phyloP scores from a whole-genome alignment of 495 filamentous ascomycete genomes.

The Xylaria telfairii region DNA sequence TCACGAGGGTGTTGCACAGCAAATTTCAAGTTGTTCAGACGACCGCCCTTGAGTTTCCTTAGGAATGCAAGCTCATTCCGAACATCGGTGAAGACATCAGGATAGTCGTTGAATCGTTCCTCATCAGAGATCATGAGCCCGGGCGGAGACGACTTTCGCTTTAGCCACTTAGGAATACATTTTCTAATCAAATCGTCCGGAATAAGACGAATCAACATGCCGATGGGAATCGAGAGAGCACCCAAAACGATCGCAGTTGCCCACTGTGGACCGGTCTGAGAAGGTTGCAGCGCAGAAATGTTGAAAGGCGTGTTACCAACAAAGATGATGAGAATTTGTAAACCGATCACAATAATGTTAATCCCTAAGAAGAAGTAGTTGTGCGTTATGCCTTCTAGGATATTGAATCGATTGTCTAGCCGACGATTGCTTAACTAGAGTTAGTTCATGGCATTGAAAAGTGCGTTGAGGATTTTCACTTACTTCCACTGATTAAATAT shows the following conservation, averaged over 20 bases:
- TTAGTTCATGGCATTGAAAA: slow-evolving; percentile 37
- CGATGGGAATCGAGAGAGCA: slow-evolving; percentile 74
- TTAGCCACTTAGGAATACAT: slow-evolving; percentile 72
- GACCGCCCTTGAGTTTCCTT: slow-evolving; percentile 89
- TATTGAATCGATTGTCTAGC: slow-evolving; percentile 87
- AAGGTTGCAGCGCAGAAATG: slow-evolving; percentile 53
- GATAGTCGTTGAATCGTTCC: slow-evolving; percentile 70
- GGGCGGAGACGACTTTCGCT: slow-evolving; percentile 61
- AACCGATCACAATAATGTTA: slow-evolving; percentile 77
- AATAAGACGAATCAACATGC: slow-evolving; percentile 69
- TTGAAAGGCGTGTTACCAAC: slow-evolving; percentile 76
- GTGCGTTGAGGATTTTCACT: slow-evolving; percentile 39
- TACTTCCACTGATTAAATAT: slow-evolving; percentile 95
- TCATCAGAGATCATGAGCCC: slow-evolving; percentile 73
- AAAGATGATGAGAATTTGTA: slow-evolving; percentile 81
- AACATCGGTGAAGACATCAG: slow-evolving; percentile 75
- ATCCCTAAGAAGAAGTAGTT: slow-evolving; percentile 88
- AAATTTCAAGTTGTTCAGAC: slow-evolving; percentile 85
- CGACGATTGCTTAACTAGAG: slow-evolving; percentile 69
- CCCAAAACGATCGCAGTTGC: slow-evolving; percentile 75
- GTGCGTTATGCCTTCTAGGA: slow-evolving; percentile 77
- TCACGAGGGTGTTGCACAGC: slow-evolving; percentile 80
- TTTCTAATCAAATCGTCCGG: slow-evolving; percentile 63
- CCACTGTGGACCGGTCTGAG: slow-evolving; percentile 73
- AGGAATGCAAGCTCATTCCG: slow-evolving; percentile 84